Evolutionary conservation across 202 grass and related monocot species (phyloP).

Genomic region (Carex arenaria): DNA sequence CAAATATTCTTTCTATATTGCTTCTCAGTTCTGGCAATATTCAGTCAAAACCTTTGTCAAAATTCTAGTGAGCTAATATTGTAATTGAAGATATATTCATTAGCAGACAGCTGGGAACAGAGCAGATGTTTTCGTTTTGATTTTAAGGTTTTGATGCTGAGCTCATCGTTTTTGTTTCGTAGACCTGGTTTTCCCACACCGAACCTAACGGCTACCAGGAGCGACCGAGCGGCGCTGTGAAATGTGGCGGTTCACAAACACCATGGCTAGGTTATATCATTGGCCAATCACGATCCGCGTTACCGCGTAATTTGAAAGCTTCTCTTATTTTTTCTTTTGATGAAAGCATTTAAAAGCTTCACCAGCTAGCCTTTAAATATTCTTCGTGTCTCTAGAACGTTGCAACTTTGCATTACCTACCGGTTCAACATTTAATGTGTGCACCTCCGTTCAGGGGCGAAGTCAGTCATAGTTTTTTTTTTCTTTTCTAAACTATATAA

Average conservation of each 20-base stretch:
- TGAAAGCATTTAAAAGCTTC: neutral
- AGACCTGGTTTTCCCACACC: neutral
- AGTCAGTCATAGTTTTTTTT: no score
- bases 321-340: neutral
- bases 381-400: neutral
- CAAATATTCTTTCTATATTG: no score
- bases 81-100: no score
- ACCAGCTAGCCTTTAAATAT: neutral
- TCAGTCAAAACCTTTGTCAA: no score
- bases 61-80: no score
- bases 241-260: neutral
- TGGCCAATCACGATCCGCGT: neutral
- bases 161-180: neutral
- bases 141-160: no score
- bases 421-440: neutral
- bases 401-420: neutral
- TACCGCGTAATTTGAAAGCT: neutral
- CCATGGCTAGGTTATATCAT: neutral
- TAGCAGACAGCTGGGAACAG: no score
- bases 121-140: no score
- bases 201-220: neutral
- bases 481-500: no score
- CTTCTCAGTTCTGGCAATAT: no score
- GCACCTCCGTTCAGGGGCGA: neutral
- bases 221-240: neutral